phyloP scores from a whole-genome alignment of 352 stramenopile species.

The Globisporangium ultimum region DNA sequence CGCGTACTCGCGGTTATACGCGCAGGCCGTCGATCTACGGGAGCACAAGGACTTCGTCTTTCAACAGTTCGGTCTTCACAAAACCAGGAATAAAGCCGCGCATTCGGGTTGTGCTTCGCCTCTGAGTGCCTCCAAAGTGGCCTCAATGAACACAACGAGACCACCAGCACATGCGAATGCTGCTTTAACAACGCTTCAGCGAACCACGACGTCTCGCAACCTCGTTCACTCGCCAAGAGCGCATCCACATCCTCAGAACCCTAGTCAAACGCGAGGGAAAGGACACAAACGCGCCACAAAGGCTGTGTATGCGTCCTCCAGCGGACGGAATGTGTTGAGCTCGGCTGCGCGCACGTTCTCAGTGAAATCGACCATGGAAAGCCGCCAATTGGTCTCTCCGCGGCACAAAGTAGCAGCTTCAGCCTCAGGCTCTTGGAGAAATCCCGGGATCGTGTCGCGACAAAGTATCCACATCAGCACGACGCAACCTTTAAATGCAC shows the following conservation, averaged over 20 bases:
- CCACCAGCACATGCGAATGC: too few species aligned
- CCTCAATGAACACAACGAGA: neutral
- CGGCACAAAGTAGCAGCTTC: conserved; percentile 4
- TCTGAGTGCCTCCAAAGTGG: neutral
- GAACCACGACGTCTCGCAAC: conserved; percentile 6
- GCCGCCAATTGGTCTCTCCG: conserved; percentile 31
- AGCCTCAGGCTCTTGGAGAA: neutral
- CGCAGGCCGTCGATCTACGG: conserved; percentile 45
- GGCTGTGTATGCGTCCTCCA: conserved; percentile 23
- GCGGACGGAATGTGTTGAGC: conserved; percentile 11
- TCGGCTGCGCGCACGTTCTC: conserved; percentile 29
- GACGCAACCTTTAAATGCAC: neutral
- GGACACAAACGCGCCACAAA: conserved; percentile 1
- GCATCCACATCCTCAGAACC: neutral
- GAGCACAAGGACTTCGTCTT: conserved; percentile 61
- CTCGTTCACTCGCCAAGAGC: neutral
- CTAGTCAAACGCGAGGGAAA: neutral
- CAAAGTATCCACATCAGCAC: neutral
- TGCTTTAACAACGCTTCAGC: neutral
- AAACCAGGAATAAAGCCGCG: conserved; percentile 11
- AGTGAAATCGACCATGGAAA: conserved; percentile 36
- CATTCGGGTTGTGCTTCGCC: neutral
- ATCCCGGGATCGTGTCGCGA: too few species aligned
- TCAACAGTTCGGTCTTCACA: conserved; percentile 50
- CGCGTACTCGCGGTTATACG: conserved; percentile 53